Evolutionary conservation across 805 yeast species (phyloP).

Genomic region (Metschnikowia amazonensis): DNA sequence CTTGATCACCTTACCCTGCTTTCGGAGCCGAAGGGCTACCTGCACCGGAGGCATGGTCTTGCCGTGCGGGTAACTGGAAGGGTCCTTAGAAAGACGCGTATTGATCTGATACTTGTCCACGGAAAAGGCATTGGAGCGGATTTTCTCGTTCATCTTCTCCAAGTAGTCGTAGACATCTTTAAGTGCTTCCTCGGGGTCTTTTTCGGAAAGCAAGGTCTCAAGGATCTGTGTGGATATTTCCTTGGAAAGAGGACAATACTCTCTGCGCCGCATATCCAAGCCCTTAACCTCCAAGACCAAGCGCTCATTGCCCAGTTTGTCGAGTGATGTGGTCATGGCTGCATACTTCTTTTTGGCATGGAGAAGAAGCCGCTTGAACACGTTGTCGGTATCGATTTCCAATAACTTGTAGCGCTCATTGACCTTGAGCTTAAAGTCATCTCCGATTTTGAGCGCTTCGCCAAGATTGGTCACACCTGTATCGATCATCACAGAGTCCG

Average conservation of each 20-base stretch:
- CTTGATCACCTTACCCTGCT: conserved; percentile 79
- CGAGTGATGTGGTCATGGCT: conserved; percentile 64
- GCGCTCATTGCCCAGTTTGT: conserved; percentile 50
- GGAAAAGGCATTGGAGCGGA: conserved; percentile 60
- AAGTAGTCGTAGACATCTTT: conserved; percentile 68
- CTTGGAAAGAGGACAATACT: conserved; percentile 88
- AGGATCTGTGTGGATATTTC: conserved; percentile 78
- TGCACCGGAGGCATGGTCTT: conserved; percentile 80
- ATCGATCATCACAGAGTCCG: conserved; percentile 98
- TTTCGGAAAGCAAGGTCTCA: conserved; percentile 63
- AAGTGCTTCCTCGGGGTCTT: conserved; percentile 74
- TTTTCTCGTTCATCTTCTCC: conserved; percentile 52
- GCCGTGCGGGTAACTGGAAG: conserved; percentile 75
- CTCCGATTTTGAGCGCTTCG: conserved; percentile 81
- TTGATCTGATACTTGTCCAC: conserved; percentile 72
- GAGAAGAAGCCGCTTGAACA: conserved; percentile 75
- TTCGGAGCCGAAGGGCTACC: conserved; percentile 77
- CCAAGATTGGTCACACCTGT: conserved; percentile 66
- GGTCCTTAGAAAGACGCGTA: conserved; percentile 87
- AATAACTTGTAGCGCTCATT: conserved; percentile 82
- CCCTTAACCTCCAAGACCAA: conserved; percentile 86
- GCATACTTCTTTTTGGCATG: conserved; percentile 98
- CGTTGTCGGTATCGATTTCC: conserved; percentile 94
- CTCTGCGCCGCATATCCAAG: conserved; percentile 95
- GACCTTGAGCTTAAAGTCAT: conserved; percentile 76